Percentiles rank a stretch among this genome's conserved stretches.
These are phyloP conservation scores for Ophiostoma pallidulum DNA, from an alignment of 2,329 filamentous ascomycete genomes.

Conservation along the genomic window DNA sequence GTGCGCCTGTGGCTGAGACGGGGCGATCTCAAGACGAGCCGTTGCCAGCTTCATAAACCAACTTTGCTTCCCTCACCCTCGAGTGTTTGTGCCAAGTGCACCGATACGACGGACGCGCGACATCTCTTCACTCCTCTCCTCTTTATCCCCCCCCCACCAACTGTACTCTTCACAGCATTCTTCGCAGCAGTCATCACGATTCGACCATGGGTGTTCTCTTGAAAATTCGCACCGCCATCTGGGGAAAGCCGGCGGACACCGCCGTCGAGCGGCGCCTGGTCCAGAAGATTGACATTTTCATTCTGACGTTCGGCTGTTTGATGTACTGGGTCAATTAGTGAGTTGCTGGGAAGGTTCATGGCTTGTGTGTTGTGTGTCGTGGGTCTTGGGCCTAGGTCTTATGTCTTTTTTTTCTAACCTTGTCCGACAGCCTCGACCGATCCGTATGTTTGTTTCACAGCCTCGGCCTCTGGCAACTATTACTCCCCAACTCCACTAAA, in stretches of 20 bases:
- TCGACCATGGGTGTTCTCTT: neutral
- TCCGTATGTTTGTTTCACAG: neutral
- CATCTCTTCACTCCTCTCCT: too few relatives aligned
- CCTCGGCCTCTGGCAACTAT: too few relatives aligned
- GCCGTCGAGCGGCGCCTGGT: slow-evolving; percentile 4
- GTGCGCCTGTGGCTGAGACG: too few relatives aligned
- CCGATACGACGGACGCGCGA: too few relatives aligned
- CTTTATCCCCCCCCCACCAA: too few relatives aligned
- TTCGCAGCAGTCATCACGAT: too few relatives aligned
- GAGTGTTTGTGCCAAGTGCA: too few relatives aligned
- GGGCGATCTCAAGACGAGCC: too few relatives aligned
- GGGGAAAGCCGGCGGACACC: slow-evolving; percentile 3
- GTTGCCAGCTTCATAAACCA: too few relatives aligned
- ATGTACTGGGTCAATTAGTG: slow-evolving; percentile 13
- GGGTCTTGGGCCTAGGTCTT: too few relatives aligned
- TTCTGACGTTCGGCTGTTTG: slow-evolving; percentile 10
- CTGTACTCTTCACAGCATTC: too few relatives aligned
- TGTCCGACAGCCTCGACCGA: neutral
- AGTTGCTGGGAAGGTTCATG: neutral
- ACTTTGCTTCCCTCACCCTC: too few relatives aligned
- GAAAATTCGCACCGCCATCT: neutral
- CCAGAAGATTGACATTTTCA: slow-evolving; percentile 9
- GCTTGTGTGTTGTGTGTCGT: neutral
- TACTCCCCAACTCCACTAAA: neutral
- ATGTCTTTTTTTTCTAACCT: neutral